phyloP scores from a whole-genome alignment of 2,329 filamentous ascomycete species.

The Albophoma yamanashiensis region DNA sequence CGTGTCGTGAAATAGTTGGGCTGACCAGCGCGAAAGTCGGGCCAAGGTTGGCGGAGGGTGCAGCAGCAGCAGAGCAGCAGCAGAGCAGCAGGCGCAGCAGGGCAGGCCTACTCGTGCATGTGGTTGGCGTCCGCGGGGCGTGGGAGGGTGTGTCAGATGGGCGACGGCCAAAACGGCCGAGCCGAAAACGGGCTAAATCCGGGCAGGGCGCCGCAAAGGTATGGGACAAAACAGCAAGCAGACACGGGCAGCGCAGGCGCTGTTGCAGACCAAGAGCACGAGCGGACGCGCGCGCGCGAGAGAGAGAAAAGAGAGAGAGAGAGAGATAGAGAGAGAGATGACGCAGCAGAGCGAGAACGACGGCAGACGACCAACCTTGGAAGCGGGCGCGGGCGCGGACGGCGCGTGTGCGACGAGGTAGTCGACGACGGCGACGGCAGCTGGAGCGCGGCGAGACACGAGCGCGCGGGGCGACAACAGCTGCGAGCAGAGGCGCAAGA shows the following conservation, averaged over 20 bases:
- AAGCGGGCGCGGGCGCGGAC: slow-evolving; percentile 4
- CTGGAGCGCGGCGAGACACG: slow-evolving; percentile 3
- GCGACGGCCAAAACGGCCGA: slow-evolving; percentile 3
- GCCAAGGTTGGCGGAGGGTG: slow-evolving; percentile 26
- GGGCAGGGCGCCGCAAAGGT: neutral
- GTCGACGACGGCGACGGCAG: slow-evolving; percentile 3
- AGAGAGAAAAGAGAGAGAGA: neutral
- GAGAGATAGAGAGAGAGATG: neutral
- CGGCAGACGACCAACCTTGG: slow-evolving; percentile 4
- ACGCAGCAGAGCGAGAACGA: neutral
- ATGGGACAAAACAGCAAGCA: neutral
- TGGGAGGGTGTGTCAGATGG: slow-evolving; percentile 7
- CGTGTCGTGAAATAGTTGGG: slow-evolving; percentile 54
- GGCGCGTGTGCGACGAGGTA: slow-evolving; percentile 4
- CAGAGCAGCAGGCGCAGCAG: neutral
- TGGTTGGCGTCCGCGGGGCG: slow-evolving; percentile 33
- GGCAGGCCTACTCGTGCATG: slow-evolving; percentile 35
- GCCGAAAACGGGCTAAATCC: slow-evolving; percentile 2
- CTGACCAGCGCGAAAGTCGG: slow-evolving; percentile 20
- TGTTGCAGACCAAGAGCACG: neutral
- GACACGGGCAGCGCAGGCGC: neutral
- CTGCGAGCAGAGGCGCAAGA: neutral
- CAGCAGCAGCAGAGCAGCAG: slow-evolving; percentile 17
- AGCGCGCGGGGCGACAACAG: neutral
- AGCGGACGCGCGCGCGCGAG: neutral